Evolutionary conservation across 352 stramenopile genomes (phyloP), one percentile per base, ranked within the genome.

Genomic region (Achlya hypogyna): DNA sequence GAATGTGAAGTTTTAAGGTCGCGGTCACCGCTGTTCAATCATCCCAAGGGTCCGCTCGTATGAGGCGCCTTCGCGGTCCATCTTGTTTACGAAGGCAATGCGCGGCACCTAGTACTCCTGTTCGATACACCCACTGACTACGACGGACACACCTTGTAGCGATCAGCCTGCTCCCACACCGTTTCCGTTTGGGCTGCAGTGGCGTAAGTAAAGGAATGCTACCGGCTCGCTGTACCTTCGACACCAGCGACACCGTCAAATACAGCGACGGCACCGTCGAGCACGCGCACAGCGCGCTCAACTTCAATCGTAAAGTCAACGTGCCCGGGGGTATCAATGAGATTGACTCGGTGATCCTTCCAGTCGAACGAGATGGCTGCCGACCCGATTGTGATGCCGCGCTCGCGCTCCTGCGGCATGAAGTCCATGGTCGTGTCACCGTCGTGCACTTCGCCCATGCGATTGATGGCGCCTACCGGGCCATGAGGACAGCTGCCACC

Each of bases 221-320:
- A 32, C 38, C 9, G 29, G 29, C 78, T 88, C 71, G n/a, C n/a
- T 97, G 88, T 27, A 90, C 86, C 72, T 28, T 99, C 95, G 5
- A 99, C 97, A 32, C 97, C 97, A 0, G 95, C 94, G 27, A 99
- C 97, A 53, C 91, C 95, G 77, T 99, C 96, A 51, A 99, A 88
- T 28, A 99, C 92, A 0, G 98, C 77, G 62, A 99, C 88, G 28
- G 93, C 97, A 28, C 97, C 97, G 78, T 99, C 97, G 31, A 99
- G 76, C 47, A 99, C 97, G 54, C 97, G 93, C 63, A 99, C 75
- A 18, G 97, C 96, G 31, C 97, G 88, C 79, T 99, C 97, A 35
- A 96, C 87, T 78, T 99, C 97, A 74, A 99, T 98, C 2, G 97
- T 99, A 72, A 99, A 99, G 78, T 99, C 97, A 35, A 99, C 97